These are phyloP conservation scores for Talaromyces sp. DNA, from an alignment of 2,329 filamentous ascomycete species.

Conservation along the genomic window DNA sequence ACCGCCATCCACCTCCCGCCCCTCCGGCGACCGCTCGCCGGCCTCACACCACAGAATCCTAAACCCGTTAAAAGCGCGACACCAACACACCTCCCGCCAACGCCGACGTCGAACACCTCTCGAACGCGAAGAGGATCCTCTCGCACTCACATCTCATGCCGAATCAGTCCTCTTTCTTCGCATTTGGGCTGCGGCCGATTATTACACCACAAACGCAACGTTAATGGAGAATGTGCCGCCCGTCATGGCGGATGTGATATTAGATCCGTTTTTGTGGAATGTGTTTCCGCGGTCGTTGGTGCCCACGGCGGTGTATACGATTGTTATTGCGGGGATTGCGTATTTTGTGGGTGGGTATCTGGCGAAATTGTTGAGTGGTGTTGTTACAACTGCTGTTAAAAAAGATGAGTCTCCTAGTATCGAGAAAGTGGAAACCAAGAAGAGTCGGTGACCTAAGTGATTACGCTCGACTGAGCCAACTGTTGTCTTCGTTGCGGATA, in stretches of 20 bases:
- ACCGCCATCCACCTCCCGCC: neutral
- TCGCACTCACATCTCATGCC: constrained; percentile 10
- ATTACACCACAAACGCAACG: constrained; percentile 69
- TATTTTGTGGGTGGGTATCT: constrained; percentile 45
- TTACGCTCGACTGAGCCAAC: neutral
- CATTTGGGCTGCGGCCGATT: constrained; percentile 75
- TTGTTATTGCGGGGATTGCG: constrained; percentile 55
- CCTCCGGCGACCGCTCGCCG: neutral
- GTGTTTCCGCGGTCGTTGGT: constrained; percentile 73
- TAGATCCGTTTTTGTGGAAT: constrained; percentile 82
- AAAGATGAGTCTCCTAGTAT: neutral
- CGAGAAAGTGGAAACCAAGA: neutral
- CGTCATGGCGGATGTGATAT: constrained; percentile 74
- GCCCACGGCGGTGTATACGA: constrained; percentile 67
- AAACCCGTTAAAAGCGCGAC: constrained; percentile 21
- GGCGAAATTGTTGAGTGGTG: constrained; percentile 25
- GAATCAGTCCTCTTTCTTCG: constrained; percentile 67
- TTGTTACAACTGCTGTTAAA: constrained; percentile 15
- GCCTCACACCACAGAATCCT: constrained; percentile 20
- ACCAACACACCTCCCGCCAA: constrained; percentile 10
- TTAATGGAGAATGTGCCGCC: constrained; percentile 73
- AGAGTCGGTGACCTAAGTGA: neutral
- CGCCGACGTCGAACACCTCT: constrained; percentile 14
- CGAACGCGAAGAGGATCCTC: neutral
- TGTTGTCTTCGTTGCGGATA: neutral